Conservation (phyloP, 768 basidiomycete genomes). For the Baorangia bicolor region DNA sequence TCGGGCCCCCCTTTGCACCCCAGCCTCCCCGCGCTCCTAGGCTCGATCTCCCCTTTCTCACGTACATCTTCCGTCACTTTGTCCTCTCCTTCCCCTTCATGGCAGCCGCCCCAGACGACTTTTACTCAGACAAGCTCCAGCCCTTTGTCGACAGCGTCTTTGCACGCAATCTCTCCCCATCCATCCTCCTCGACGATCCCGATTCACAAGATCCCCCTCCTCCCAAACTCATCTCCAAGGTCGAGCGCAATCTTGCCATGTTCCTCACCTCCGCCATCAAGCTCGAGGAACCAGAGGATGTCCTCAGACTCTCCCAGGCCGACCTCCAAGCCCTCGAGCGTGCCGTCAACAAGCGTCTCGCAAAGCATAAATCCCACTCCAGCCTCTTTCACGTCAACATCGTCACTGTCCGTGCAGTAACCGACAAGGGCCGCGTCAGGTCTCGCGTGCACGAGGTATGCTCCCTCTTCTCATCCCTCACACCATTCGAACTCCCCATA, state of each 20-base stretch:
- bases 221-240: constrained; percentile 67
- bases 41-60: constrained; percentile 82
- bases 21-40: constrained; percentile 55
- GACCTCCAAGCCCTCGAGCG: constrained; percentile 80
- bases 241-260: constrained; percentile 83
- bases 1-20: constrained; percentile 84
- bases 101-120: constrained; percentile 80
- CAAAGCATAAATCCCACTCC: constrained; percentile 43
- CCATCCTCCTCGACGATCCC: constrained; percentile 59
- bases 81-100: constrained; percentile 96
- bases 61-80: constrained; percentile 90
- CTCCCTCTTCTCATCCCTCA: not conserved
- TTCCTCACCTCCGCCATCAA: constrained; percentile 83
- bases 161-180: constrained; percentile 70
- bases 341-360: constrained; percentile 63
- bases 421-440: constrained; percentile 82
- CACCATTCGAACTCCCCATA: constrained; percentile 32
- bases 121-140: constrained; percentile 94
- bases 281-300: constrained; percentile 80
- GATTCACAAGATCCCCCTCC: constrained; percentile 59
- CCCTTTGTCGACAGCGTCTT: constrained; percentile 86
- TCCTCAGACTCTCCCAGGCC: constrained; percentile 82
- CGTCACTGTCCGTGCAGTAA: constrained; percentile 78
- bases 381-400: constrained; percentile 88
- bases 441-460: constrained; percentile 85